These are phyloP conservation scores for Xylaria sp. DNA, from an alignment of 2,329 filamentous ascomycete species.

Conservation along the genomic window DNA sequence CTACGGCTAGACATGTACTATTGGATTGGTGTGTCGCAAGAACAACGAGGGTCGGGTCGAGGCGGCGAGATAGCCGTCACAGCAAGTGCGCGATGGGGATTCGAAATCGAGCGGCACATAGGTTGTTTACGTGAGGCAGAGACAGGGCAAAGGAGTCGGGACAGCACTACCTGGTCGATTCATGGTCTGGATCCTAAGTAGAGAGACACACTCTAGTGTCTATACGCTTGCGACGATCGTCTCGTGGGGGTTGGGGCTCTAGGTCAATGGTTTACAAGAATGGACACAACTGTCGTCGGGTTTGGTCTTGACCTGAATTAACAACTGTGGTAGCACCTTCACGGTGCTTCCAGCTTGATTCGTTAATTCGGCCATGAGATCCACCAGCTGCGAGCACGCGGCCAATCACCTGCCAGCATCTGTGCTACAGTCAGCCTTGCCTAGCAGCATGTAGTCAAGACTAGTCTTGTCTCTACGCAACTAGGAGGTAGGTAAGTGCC, in stretches of 20 bases:
- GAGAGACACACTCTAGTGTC: conserved; percentile 27
- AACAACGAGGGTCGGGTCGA: conserved; percentile 31
- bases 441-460: neutral
- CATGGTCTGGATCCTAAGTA: conserved; percentile 56
- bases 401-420: conserved; percentile 23
- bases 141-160: conserved; percentile 36
- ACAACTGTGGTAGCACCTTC: conserved; percentile 24
- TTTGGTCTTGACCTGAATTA: conserved; percentile 22
- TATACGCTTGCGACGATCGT: conserved; percentile 20
- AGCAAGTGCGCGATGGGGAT: conserved; percentile 41
- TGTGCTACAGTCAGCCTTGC: conserved; percentile 35
- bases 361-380: conserved; percentile 14
- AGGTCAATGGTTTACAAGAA: conserved; percentile 18
- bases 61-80: conserved; percentile 28
- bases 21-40: conserved; percentile 32
- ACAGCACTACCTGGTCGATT: conserved; percentile 68
- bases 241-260: conserved; percentile 24
- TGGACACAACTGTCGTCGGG: conserved; percentile 15
- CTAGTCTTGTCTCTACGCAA: too few species aligned
- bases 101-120: conserved; percentile 46
- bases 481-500: neutral
- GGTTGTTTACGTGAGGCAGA: conserved; percentile 46
- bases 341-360: conserved; percentile 33
- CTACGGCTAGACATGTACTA: conserved; percentile 20
- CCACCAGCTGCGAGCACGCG: conserved; percentile 8